These are phyloP conservation scores for Allium sativum DNA, from an alignment of 106 monocot genomes.

Conservation along the genomic window DNA sequence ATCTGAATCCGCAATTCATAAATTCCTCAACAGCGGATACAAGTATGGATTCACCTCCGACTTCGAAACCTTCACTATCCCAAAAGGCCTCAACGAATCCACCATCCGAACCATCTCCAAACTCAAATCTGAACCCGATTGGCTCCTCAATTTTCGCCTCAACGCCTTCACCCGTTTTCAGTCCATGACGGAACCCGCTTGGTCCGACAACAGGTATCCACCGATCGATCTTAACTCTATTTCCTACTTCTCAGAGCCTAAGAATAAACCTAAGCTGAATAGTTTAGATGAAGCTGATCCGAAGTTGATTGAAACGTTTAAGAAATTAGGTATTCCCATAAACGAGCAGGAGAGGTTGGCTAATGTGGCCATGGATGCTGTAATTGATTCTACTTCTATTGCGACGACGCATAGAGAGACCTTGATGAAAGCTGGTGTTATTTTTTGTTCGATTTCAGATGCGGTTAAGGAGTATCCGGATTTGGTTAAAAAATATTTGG, in stretches of 20 bases:
- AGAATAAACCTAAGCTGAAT: conserved; percentile 67
- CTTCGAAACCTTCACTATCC: conserved; percentile 79
- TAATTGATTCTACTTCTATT: conserved; percentile 82
- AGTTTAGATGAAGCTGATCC: conserved; percentile 83
- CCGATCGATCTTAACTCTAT: conserved; percentile 73
- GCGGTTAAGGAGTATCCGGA: conserved; percentile 81
- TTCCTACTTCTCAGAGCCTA: conserved; percentile 78
- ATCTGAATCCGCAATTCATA: conserved; percentile 4
- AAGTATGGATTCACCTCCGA: conserved; percentile 61
- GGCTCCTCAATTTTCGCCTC: conserved; percentile 82
- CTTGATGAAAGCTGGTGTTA: conserved; percentile 62
- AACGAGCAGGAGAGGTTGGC: conserved; percentile 80
- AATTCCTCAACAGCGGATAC: conserved; percentile 25
- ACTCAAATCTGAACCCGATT: conserved; percentile 64
- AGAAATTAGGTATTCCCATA: conserved; percentile 65
- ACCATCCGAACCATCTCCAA: conserved; percentile 75
- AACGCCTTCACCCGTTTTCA: conserved; percentile 46
- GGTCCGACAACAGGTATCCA: conserved; percentile 79
- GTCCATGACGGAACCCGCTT: conserved; percentile 49
- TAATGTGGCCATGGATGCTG: conserved; percentile 90
- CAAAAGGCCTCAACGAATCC: conserved; percentile 71
- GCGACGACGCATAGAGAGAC: conserved; percentile 76
- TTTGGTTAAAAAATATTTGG: conserved; percentile 60
- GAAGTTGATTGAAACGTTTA: conserved; percentile 55
- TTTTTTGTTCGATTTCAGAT: conserved; percentile 92